Conservation (phyloP, 2,329 filamentous ascomycete genomes). For the Nannizziopsis arthrosporioides region DNA sequence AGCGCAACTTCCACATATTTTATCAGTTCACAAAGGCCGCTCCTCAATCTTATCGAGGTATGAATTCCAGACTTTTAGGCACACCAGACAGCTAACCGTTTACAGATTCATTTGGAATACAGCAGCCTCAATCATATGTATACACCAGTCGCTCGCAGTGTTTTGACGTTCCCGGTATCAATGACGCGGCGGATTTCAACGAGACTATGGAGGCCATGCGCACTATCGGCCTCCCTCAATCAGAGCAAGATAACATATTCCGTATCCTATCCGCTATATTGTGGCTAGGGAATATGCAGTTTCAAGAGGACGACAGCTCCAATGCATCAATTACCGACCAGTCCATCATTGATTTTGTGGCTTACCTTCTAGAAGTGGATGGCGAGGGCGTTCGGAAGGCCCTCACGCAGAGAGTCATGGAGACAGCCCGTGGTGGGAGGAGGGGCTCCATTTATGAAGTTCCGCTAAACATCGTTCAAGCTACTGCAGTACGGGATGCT, state of each 20-base stretch:
- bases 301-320: conserved; percentile 75
- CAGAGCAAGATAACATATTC: conserved; percentile 92
- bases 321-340: conserved; percentile 80
- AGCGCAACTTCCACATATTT: conserved; percentile 98
- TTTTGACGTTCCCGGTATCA: conserved; percentile 84
- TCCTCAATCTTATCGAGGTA: conserved; percentile 64
- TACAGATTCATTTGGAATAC: conserved; percentile 68
- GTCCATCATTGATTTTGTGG: conserved; percentile 86
- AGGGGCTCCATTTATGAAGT: conserved; percentile 58
- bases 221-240: conserved; percentile 75
- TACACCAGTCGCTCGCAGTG: conserved; percentile 95
- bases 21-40: conserved; percentile 97
- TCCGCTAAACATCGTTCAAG: conserved; percentile 78
- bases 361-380: conserved; percentile 84
- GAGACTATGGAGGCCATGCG: conserved; percentile 93
- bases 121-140: conserved; percentile 80
- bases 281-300: conserved; percentile 91
- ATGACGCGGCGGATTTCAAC: conserved; percentile 76
- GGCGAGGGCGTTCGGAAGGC: conserved; percentile 69
- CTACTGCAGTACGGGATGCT: conserved; percentile 75
- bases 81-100: background rate
- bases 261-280: conserved; percentile 83
- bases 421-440: conserved; percentile 54
- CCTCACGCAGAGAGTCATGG: conserved; percentile 77
- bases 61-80: conserved; percentile 8